A percentile compares a stretch with the other conserved stretches of the same genome.
Conservation (phyloP, 2,329 filamentous ascomycete genomes). For the Geosmithia flava region DNA sequence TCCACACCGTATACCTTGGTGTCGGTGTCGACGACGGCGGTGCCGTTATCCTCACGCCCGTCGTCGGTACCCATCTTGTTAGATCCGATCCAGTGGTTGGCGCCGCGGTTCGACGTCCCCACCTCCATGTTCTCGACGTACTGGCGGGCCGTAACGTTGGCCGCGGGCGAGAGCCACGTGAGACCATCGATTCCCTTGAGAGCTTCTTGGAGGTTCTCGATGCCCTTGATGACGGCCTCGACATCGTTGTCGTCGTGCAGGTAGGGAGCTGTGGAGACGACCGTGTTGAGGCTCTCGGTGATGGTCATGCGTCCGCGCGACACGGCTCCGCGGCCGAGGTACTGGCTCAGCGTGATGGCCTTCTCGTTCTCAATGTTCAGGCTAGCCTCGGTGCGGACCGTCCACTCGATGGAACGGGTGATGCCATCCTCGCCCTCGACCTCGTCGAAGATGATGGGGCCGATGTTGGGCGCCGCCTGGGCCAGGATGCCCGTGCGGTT, state of each 20-base stretch:
- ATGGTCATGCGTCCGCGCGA: constrained; percentile 52
- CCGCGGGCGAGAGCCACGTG: constrained; percentile 40
- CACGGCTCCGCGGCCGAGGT: constrained; percentile 52
- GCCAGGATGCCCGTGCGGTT: constrained; percentile 46
- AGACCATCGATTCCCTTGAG: constrained; percentile 41
- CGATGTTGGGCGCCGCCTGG: constrained; percentile 54
- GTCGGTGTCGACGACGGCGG: constrained; percentile 49
- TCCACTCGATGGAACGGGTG: constrained; percentile 52
- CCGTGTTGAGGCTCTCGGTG: constrained; percentile 41
- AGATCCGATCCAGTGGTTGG: constrained; percentile 45
- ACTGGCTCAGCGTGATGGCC: constrained; percentile 42
- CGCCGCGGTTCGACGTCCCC: constrained; percentile 25
- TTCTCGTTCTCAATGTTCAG: constrained; percentile 22
- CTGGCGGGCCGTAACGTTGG: constrained; percentile 37
- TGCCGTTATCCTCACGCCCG: constrained; percentile 37
- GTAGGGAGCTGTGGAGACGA: constrained; percentile 47
- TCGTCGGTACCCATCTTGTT: constrained; percentile 48
- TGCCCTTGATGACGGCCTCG: constrained; percentile 47
- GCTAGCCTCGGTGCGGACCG: constrained; percentile 49
- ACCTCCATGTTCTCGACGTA: constrained; percentile 33
- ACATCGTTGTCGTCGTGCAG: constrained; percentile 44
- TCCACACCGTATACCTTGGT: constrained; percentile 55
- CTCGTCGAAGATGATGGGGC: constrained; percentile 42
- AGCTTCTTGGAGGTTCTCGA: constrained; percentile 45
- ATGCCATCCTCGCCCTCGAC: constrained; percentile 45